A percentile compares a stretch with the other conserved stretches of the same genome.
Conservation (phyloP, 2,329 filamentous ascomycete genomes). For the Nemania abortiva region DNA sequence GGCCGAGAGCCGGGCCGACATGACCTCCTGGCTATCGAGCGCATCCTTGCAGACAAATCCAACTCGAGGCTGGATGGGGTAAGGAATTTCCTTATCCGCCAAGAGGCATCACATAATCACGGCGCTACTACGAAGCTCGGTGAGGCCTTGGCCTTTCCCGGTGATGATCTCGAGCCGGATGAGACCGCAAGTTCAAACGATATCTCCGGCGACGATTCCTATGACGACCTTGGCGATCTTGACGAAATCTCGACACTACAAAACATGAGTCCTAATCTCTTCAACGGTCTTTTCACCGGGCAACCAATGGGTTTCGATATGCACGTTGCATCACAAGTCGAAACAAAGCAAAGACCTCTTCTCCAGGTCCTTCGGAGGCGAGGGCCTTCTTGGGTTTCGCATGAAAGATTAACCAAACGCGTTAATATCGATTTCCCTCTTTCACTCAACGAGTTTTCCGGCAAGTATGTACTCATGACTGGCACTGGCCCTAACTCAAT, state of each 20-base stretch:
- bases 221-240: constrained; percentile 7
- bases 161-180: neutral
- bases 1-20: constrained; percentile 2
- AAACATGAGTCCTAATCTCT: neutral
- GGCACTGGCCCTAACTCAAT: constrained; percentile 43
- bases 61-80: constrained; percentile 5
- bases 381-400: neutral
- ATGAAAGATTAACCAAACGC: constrained; percentile 6
- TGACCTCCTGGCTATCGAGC: constrained; percentile 8
- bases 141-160: neutral
- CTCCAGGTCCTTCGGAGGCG: constrained; percentile 3
- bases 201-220: neutral
- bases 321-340: neutral
- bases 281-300: neutral
- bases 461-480: constrained; percentile 38
- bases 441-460: constrained; percentile 29
- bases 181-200: neutral
- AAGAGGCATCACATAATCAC: constrained; percentile 1
- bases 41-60: neutral
- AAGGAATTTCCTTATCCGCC: constrained; percentile 1
- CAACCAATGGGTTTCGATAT: neutral
- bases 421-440: neutral
- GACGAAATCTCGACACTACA: neutral
- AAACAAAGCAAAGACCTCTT: neutral
- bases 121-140: neutral